Percentiles rank a stretch among this genome's conserved stretches.
Conservation (phyloP, 2,329 filamentous ascomycete genomes). For the Phyllosticta citribraziliensis region DNA sequence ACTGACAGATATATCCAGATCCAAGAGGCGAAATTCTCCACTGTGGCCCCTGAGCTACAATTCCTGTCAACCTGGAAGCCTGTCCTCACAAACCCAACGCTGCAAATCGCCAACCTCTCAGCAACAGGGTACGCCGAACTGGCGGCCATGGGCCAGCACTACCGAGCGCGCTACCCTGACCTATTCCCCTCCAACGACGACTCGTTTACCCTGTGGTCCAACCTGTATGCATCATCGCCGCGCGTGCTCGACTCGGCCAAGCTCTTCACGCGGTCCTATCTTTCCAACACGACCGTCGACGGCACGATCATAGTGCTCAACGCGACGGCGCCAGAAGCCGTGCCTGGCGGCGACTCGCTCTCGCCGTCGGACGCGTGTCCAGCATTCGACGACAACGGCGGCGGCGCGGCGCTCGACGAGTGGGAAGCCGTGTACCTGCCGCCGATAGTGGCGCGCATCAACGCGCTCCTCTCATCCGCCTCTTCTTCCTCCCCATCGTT, state of each 20-base stretch:
- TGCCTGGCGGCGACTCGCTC: slow-evolving; percentile 48
- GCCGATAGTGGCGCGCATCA: slow-evolving; percentile 44
- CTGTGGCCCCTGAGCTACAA: slow-evolving; percentile 39
- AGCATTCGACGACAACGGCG: slow-evolving; percentile 45
- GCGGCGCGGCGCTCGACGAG: slow-evolving; percentile 34
- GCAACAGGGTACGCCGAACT: slow-evolving; percentile 55
- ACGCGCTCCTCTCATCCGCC: slow-evolving; percentile 43
- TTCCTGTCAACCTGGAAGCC: slow-evolving; percentile 53
- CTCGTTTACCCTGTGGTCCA: slow-evolving; percentile 53
- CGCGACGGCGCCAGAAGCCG: slow-evolving; percentile 40
- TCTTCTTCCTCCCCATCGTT: background rate
- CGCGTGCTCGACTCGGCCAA: slow-evolving; percentile 53
- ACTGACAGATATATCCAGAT: slow-evolving; percentile 32
- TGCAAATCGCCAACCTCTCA: slow-evolving; percentile 50
- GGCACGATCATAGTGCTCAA: slow-evolving; percentile 52
- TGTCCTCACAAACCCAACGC: slow-evolving; percentile 43
- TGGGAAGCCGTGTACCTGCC: slow-evolving; percentile 47
- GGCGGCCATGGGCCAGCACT: slow-evolving; percentile 45
- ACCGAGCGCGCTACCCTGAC: slow-evolving; percentile 36
- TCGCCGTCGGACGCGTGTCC: slow-evolving; percentile 55
- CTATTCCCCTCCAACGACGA: slow-evolving; percentile 41
- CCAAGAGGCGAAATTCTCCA: slow-evolving; percentile 43
- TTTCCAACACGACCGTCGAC: slow-evolving; percentile 45
- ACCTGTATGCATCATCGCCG: slow-evolving; percentile 46
- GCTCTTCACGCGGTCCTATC: slow-evolving; percentile 51